Evolutionary conservation across 129 eudicot species (phyloP).

Genomic region (Tanacetum coccineum): DNA sequence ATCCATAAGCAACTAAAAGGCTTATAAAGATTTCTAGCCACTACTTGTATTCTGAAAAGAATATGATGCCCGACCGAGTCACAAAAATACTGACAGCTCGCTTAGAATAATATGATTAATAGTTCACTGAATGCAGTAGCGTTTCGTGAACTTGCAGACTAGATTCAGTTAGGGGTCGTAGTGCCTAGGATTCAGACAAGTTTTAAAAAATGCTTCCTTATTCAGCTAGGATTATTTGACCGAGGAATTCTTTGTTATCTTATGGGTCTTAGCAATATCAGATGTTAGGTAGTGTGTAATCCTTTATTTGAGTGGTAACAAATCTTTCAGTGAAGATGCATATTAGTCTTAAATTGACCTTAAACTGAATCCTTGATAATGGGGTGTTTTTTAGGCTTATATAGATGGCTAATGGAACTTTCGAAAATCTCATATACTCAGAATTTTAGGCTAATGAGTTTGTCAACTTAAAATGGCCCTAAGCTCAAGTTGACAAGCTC

Average conservation of each 20-base stretch:
- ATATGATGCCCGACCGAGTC: neutral
- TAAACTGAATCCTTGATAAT: neutral
- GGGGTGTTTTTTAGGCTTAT: too few species aligned
- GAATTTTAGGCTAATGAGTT: too few species aligned
- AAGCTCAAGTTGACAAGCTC: too few species aligned
- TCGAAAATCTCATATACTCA: too few species aligned
- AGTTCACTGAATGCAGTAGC: neutral
- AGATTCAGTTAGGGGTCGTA: neutral
- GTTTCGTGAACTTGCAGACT: neutral
- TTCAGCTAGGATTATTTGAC: too few species aligned
- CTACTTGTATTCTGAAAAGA: neutral
- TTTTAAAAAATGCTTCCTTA: neutral
- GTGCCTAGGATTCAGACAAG: neutral
- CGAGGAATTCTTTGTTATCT: too few species aligned
- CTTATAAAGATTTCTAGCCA: slow-evolving; percentile 11
- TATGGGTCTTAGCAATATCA: too few species aligned
- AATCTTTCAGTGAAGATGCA: neutral
- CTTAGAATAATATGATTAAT: neutral
- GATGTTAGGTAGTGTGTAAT: neutral
- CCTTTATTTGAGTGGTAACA: neutral
- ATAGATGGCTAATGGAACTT: too few species aligned
- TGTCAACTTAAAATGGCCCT: too few species aligned
- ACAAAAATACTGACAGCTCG: neutral
- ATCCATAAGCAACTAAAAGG: neutral
- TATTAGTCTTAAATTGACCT: neutral